These are phyloP conservation scores for Oidium heveae DNA, from an alignment of 2,329 filamentous ascomycete genomes.

Conservation along the genomic window DNA sequence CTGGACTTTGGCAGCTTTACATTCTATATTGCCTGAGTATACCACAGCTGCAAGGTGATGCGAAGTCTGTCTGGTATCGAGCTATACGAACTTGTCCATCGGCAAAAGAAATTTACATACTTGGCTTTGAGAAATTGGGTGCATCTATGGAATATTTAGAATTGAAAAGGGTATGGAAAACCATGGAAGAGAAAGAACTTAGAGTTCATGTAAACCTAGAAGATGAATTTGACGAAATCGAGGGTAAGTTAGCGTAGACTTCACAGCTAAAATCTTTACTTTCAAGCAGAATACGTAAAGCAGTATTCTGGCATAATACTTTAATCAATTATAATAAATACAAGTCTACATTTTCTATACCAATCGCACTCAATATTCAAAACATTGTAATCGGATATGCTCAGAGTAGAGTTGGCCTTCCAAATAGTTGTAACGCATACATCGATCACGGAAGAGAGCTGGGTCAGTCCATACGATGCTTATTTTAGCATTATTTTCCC, in stretches of 20 bases:
- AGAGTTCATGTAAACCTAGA: constrained; percentile 30
- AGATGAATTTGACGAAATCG: constrained; percentile 12
- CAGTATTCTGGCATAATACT: too few species aligned
- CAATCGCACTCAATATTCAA: too few species aligned
- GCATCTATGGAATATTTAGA: constrained; percentile 17
- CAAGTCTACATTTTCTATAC: too few species aligned
- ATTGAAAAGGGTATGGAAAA: constrained; percentile 24
- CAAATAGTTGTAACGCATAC: too few species aligned
- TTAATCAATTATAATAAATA: too few species aligned
- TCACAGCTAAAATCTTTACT: too few species aligned
- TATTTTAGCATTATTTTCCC: too few species aligned
- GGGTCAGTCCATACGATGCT: too few species aligned
- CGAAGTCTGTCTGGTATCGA: constrained; percentile 27
- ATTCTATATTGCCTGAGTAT: constrained; percentile 21
- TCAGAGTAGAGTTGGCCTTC: too few species aligned
- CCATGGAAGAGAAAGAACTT: constrained; percentile 34
- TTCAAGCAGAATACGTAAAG: too few species aligned
- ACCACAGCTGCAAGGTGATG: constrained; percentile 14
- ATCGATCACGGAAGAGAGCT: too few species aligned
- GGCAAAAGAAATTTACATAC: constrained; percentile 32
- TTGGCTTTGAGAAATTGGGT: constrained; percentile 24
- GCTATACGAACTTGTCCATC: constrained; percentile 33
- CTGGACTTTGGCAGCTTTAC: constrained; percentile 26
- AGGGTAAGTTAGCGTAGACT: background rate
- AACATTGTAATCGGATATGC: too few species aligned